Conservation (phyloP, 2,329 filamentous ascomycete species). For the Rosellinia necatrix region DNA sequence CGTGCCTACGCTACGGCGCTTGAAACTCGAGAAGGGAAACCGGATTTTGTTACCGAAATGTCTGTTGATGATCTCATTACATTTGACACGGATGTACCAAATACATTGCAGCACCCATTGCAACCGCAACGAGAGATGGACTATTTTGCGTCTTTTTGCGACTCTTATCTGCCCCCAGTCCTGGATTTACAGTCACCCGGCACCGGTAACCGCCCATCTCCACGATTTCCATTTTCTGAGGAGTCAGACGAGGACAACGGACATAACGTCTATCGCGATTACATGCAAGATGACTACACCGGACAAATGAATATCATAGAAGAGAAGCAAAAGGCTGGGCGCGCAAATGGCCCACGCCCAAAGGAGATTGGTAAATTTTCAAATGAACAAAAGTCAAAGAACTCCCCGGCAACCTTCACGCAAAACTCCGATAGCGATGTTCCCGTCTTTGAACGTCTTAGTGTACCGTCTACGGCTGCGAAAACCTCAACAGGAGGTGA, state of each 20-base stretch:
- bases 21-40: conserved; percentile 10
- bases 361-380: conserved; percentile 15
- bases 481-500: conserved; percentile 31
- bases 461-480: conserved; percentile 34
- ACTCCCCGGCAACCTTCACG: conserved; percentile 34
- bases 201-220: conserved; percentile 29
- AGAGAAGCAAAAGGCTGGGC: conserved; percentile 3
- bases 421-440: conserved; percentile 40
- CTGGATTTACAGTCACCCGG: conserved; percentile 35
- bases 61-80: conserved; percentile 25
- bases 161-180: conserved; percentile 38
- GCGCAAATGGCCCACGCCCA: neutral
- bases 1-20: conserved; percentile 8
- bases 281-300: neutral
- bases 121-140: conserved; percentile 34
- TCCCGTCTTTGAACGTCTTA: conserved; percentile 38
- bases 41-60: conserved; percentile 1
- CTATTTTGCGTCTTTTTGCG: conserved; percentile 39
- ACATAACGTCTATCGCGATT: conserved; percentile 16
- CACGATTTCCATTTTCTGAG: conserved; percentile 31
- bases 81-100: conserved; percentile 24
- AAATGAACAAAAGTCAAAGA: conserved; percentile 29
- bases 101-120: conserved; percentile 21
- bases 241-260: conserved; percentile 30
- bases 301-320: neutral